Evolutionary conservation across 495 filamentous ascomycete genomes (phyloP).

Genomic region (Cladorrhinum samala): DNA sequence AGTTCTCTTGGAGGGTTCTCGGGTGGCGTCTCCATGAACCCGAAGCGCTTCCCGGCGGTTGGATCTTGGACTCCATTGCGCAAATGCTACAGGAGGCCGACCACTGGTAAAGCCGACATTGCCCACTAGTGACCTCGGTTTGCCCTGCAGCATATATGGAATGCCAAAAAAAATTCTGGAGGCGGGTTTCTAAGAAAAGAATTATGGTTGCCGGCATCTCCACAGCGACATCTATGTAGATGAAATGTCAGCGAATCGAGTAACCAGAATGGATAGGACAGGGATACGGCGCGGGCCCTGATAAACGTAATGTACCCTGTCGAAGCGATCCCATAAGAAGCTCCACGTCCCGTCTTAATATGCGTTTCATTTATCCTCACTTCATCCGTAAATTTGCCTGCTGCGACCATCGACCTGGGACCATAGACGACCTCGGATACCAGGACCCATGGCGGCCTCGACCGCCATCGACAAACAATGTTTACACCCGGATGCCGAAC

Average conservation of each 20-base stretch:
- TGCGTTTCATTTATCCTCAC: conserved; percentile 44
- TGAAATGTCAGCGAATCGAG: conserved; percentile 7
- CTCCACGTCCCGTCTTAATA: conserved; percentile 37
- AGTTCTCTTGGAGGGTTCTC: neutral
- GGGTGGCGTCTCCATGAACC: neutral
- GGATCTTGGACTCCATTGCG: conserved; percentile 10
- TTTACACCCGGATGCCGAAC: conserved; percentile 14
- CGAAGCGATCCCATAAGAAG: conserved; percentile 25
- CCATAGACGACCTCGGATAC: conserved; percentile 8
- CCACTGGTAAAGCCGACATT: conserved; percentile 13
- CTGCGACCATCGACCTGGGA: conserved; percentile 23
- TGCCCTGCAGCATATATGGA: conserved; percentile 11
- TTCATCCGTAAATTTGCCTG: conserved; percentile 45
- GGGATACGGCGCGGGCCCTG: conserved; percentile 18
- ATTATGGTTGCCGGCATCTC: conserved; percentile 13
- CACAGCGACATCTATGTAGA: conserved; percentile 9
- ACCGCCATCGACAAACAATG: conserved; percentile 9
- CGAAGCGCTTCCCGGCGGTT: conserved; percentile 3
- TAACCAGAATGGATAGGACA: conserved; percentile 5
- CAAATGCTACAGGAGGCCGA: conserved; percentile 10
- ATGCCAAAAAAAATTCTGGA: conserved; percentile 11
- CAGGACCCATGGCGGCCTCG: conserved; percentile 10
- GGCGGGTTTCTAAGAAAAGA: conserved; percentile 40
- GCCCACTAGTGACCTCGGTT: conserved; percentile 17
- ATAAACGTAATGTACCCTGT: conserved; percentile 14